Base-by-base conservation (phyloP, 768 basidiomycete genomes). In the Mycena leptocephala region DNA sequence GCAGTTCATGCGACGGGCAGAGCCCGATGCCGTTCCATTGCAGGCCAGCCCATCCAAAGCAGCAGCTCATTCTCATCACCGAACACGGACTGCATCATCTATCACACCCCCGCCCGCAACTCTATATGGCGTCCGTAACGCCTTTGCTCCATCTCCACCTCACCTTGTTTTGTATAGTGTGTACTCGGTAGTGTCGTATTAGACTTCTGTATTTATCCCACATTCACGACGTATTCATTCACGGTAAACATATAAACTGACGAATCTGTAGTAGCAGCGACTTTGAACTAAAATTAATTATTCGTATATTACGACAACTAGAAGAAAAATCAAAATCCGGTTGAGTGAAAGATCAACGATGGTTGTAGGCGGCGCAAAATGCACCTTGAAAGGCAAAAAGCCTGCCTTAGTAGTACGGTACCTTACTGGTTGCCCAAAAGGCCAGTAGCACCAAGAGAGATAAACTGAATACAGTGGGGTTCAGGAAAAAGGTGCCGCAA, bases 1-100 rank as follows among this genome's bases (percentile, higher is more conserved):
- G 58, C 96, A 97, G 82, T 97, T 96, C 85, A 91, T 98, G 77
- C 89, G 96, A 70, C 92, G 93, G 61, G 96, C 95, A 46, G 94
- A 95, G 48, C 87, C 85, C 32, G 93, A 94, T 22, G 86, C 87
- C 62, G 73, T 70, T 48, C 74, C 72, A 20, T 55, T 74, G 37
- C 68, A 59, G 22, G 35, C 76, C n/a, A 74, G 72, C 13, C 94
- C 95, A n/a, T 91, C 93, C 43, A 94, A 92, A 84, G 81, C 90
- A 26, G 84, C 90, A 33, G 13, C 37, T 35, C 59, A 35, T 37
- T 71, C 72, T 30, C 82, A 78, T 66, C 30, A 83, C 41, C 90
- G 88, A 22, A 78, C 84, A 69, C 89, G 88, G 68, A 84, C 86
- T 73, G 84, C 85, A 46, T 81, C 86, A 68, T 85, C 86, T 48